Percentiles rank a stretch among this genome's conserved stretches.
Evolutionary conservation across 2,329 filamentous ascomycete species (phyloP).

Genomic region (Podosphaera aphanis): DNA sequence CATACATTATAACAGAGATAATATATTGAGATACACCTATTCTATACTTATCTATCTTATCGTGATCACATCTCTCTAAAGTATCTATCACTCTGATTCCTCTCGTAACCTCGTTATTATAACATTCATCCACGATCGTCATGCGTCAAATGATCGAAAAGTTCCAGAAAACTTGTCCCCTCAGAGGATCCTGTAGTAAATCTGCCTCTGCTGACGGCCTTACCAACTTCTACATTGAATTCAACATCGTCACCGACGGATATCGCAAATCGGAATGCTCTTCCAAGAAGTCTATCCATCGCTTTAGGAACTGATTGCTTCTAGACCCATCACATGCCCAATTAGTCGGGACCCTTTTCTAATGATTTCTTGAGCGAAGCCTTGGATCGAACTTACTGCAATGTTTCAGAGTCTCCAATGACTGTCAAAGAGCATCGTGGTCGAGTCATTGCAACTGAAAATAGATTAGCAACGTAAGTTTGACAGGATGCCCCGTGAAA

Average conservation of each 20-base stretch:
- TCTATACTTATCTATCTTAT: no score
- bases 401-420: slow-evolving; percentile 86
- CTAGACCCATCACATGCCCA: slow-evolving; percentile 23
- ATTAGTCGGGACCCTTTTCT: slow-evolving; percentile 9
- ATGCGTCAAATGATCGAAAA: no score
- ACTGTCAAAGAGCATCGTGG: slow-evolving; percentile 76
- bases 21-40: no score
- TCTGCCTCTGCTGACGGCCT: no score
- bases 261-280: slow-evolving; percentile 79
- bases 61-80: no score
- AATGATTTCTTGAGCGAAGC: background rate
- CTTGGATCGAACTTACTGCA: slow-evolving; percentile 34
- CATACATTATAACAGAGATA: no score
- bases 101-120: no score
- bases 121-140: no score
- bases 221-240: no score
- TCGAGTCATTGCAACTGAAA: slow-evolving; percentile 53
- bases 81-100: no score
- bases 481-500: slow-evolving; percentile 12
- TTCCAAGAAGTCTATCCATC: slow-evolving; percentile 81
- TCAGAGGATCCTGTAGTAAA: no score
- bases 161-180: no score
- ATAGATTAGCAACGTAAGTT: background rate
- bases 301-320: slow-evolving; percentile 63
- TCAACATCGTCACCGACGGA: slow-evolving; percentile 32